Evolutionary conservation across 371 early-diverging fungal genomes (phyloP).

Genomic region (Mortierella sp.): DNA sequence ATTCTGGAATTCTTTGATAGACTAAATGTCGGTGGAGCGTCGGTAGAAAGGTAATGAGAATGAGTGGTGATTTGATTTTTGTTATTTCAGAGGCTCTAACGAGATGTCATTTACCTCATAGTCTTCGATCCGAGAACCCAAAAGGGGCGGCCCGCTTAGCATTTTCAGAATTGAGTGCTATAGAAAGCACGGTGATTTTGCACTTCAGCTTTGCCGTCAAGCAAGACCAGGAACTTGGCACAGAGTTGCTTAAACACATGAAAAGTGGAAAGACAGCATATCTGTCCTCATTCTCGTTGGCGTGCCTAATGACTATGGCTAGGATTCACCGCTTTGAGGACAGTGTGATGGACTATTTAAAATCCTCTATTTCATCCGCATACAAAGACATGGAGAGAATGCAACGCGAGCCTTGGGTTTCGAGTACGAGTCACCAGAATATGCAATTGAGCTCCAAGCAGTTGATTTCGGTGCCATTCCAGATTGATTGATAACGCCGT

Average conservation of each 20-base stretch:
- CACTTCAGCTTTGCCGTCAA: slow-evolving; percentile 74
- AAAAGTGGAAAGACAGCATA: slow-evolving; percentile 60
- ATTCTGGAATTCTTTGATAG: slow-evolving; percentile 62
- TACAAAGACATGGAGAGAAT: slow-evolving; percentile 68
- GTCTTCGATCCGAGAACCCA: slow-evolving; percentile 36
- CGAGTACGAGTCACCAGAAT: slow-evolving; percentile 42
- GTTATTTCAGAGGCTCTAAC: not conserved
- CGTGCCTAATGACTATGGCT: slow-evolving; percentile 70
- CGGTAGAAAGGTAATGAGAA: slow-evolving; percentile 34
- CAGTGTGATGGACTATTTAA: slow-evolving; percentile 67
- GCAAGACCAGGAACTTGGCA: slow-evolving; percentile 74
- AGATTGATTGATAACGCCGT: not conserved
- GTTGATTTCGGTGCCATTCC: not conserved
- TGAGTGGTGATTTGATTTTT: not conserved
- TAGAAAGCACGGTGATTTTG: slow-evolving; percentile 73
- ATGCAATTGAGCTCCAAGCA: not conserved
- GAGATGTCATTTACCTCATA: not conserved
- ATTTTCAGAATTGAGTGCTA: slow-evolving; percentile 54
- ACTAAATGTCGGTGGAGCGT: slow-evolving; percentile 39
- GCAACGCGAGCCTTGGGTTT: slow-evolving; percentile 65
- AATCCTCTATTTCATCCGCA: slow-evolving; percentile 58
- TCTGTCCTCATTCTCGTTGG: slow-evolving; percentile 65
- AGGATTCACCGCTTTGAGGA: slow-evolving; percentile 73
- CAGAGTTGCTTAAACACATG: slow-evolving; percentile 67
- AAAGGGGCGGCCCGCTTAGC: slow-evolving; percentile 37